Evolutionary conservation across 2,329 filamentous ascomycete genomes (phyloP).

Genomic region (Ophidiomyces ophidiicola): DNA sequence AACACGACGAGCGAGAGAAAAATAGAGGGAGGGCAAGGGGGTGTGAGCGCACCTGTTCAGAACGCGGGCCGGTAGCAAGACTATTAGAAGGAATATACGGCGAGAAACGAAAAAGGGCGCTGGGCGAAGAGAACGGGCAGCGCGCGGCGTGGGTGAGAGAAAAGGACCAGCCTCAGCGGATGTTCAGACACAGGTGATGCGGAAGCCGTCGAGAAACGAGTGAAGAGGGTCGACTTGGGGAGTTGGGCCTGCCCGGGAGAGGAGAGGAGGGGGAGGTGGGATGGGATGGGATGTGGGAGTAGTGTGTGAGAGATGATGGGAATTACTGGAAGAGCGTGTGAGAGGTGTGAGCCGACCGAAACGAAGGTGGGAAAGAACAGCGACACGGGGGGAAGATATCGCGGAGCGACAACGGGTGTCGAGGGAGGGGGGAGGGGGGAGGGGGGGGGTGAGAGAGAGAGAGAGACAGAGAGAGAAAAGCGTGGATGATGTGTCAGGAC

Average conservation of each 20-base stretch:
- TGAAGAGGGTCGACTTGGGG: no score
- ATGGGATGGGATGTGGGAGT: no score
- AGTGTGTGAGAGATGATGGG: conserved; percentile 12
- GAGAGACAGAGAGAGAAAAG: not conserved
- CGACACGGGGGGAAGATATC: not conserved
- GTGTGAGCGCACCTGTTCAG: conserved; percentile 18
- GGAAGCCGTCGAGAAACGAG: conserved; percentile 9
- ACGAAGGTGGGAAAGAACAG: conserved; percentile 10
- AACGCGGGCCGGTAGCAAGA: conserved; percentile 13
- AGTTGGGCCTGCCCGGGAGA: no score
- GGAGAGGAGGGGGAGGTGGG: conserved; percentile 13
- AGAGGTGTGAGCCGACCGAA: conserved; percentile 2
- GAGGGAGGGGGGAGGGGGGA: not conserved
- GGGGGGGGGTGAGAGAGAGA: not conserved
- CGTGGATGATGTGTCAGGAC: no score
- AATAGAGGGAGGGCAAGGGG: conserved; percentile 11
- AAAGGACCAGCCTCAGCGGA: conserved; percentile 30
- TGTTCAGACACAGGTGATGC: conserved; percentile 15
- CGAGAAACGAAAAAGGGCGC: conserved; percentile 14
- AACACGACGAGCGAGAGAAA: conserved; percentile 8
- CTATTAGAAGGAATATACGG: conserved; percentile 5
- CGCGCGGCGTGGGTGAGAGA: conserved; percentile 16
- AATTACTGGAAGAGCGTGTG: conserved; percentile 9
- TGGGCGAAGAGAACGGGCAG: conserved; percentile 7
- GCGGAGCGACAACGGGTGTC: not conserved